phyloP scores from a whole-genome alignment of 352 stramenopile species.

The Pythium rhizo-oryzae region DNA sequence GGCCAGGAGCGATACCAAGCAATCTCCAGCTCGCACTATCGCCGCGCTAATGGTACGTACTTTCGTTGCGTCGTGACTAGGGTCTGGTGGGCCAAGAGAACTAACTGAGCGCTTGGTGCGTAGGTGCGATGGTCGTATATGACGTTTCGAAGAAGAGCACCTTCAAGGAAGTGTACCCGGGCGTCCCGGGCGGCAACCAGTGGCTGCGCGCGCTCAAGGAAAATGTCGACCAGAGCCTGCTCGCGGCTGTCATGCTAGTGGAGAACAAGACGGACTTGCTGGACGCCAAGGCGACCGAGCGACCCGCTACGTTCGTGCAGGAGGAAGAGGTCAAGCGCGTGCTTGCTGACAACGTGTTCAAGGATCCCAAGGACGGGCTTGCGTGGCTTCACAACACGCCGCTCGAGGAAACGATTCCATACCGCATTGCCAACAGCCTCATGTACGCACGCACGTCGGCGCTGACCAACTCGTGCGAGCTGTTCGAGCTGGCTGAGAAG shows the following conservation, averaged over 20 bases:
- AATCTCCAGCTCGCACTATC: constrained; percentile 76
- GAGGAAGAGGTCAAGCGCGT: constrained; percentile 52
- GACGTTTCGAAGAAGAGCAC: constrained; percentile 63
- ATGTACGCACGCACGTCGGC: constrained; percentile 71
- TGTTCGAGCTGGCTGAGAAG: constrained; percentile 65
- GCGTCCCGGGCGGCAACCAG: constrained; percentile 47
- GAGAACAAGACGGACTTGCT: constrained; percentile 78
- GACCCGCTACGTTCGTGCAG: constrained; percentile 46
- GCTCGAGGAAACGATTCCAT: constrained; percentile 48
- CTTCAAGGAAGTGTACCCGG: constrained; percentile 69
- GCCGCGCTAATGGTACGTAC: constrained; percentile 49
- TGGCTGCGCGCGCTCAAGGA: constrained; percentile 71
- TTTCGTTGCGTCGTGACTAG: not conserved
- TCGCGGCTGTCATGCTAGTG: constrained; percentile 68
- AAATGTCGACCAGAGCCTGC: constrained; percentile 51
- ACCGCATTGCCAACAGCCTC: constrained; percentile 62
- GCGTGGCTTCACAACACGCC: constrained; percentile 57
- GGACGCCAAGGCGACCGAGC: constrained; percentile 35
- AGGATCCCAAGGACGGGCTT: constrained; percentile 48
- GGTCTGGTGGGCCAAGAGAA: too few species aligned
- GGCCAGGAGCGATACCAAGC: constrained; percentile 74
- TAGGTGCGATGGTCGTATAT: constrained; percentile 70
- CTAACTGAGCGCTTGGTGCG: not conserved
- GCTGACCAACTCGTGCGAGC: constrained; percentile 55
- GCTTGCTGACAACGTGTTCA: constrained; percentile 50